Base-by-base conservation (phyloP, 805 yeast genomes). In the Yamadazyma philogaea region DNA sequence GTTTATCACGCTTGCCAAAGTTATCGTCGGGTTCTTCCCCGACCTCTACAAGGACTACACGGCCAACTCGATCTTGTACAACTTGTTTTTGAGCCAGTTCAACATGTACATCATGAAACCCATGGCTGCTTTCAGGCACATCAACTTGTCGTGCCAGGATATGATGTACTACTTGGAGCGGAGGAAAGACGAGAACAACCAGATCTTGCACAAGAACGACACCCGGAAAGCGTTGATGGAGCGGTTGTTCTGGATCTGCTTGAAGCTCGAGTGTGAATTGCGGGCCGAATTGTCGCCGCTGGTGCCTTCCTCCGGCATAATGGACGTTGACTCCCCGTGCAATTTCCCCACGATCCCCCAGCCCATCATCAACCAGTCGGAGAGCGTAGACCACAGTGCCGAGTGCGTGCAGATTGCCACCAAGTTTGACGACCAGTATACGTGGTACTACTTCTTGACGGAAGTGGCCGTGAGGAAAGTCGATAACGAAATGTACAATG, bases 381-480 rank as follows among this genome's bases (percentile, higher is more conserved):
- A 42, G 20, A 40, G 41, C 10, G 46, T 47, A 12, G 43, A 48
- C 18, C 58, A 61, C 32, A 49, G 57, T 37, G 60, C 58, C 11
- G 54, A 54, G 12, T 52, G 62, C 24, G 33, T 60, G 1, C 51
- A 44, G 24, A 39, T 63, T 19, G 66, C 70, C 2, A 41, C 50
- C 5, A 50, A 47, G 21, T 54, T 45, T 30, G 62, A 60, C 33
- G 61, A 55, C 34, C 50, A 52, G 37, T 59, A 61, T 43, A 54
- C 67, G 17, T 68, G 72, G 74, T 65, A 64, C 48, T 67, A 47
- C 37, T 68, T 60, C 43, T 49, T 67, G 32, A 67, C 71, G 0
- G 74, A 68, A 44, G 56, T 64, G 6, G 74, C 74, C 0, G 63
- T 65, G 15, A 49, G 72, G 21, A 66, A 67, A 49, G 57, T 66